phyloP scores from a whole-genome alignment of 2,329 filamentous ascomycete species.

The Ambrosiella beaveri region DNA sequence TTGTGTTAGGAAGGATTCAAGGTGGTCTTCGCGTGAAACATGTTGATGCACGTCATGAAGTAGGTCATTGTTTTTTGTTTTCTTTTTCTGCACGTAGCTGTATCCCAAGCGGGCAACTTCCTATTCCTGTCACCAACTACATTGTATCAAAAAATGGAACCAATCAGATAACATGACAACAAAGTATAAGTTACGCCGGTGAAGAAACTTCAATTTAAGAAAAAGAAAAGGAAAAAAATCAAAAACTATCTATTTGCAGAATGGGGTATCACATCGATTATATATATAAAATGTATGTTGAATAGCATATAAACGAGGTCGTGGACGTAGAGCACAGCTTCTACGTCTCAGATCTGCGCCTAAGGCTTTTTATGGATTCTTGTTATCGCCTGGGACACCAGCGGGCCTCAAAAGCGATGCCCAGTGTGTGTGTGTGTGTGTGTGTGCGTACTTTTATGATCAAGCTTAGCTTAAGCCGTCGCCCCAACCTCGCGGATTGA shows the following conservation, averaged over 20 bases:
- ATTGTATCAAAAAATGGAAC: not conserved
- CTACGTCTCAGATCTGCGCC: slow-evolving; percentile 13
- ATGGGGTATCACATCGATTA: slow-evolving; percentile 6
- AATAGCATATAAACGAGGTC: slow-evolving; percentile 16
- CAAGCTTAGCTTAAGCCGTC: slow-evolving; percentile 11
- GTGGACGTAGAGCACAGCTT: slow-evolving; percentile 6
- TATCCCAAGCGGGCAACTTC: too few species aligned
- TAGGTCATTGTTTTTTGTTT: too few species aligned
- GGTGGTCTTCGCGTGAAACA: too few species aligned
- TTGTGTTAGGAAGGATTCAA: not conserved
- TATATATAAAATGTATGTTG: slow-evolving; percentile 14
- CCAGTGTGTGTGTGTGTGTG: too few species aligned
- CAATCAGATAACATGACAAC: not conserved
- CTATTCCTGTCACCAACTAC: not conserved
- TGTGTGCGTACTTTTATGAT: too few species aligned
- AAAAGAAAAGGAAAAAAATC: not conserved
- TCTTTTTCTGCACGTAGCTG: too few species aligned
- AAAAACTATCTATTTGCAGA: slow-evolving; percentile 3
- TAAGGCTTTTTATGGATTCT: slow-evolving; percentile 1
- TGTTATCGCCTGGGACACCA: too few species aligned
- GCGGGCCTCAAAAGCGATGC: too few species aligned
- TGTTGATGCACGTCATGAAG: too few species aligned
- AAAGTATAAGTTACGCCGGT: not conserved
- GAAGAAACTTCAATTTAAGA: not conserved
- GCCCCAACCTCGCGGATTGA: slow-evolving; percentile 19